Percentiles rank a stretch among this genome's conserved stretches.
These are phyloP conservation scores for Paraphoma chrysanthemicola DNA, from an alignment of 2,329 filamentous ascomycete genomes.

Conservation along the genomic window DNA sequence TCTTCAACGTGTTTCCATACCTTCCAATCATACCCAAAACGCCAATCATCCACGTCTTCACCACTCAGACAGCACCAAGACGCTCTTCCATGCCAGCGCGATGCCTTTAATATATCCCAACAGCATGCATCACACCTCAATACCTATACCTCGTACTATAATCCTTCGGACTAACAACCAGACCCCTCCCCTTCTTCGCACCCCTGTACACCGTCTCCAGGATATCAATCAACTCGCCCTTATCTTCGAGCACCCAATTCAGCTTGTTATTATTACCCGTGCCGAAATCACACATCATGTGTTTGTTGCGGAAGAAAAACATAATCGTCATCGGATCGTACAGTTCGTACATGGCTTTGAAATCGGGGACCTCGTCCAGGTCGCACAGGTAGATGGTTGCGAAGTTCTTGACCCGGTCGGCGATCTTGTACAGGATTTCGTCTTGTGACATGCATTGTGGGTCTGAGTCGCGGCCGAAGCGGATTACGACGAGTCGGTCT, in stretches of 20 bases:
- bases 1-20: neutral
- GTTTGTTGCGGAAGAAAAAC: constrained; percentile 98
- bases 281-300: constrained; percentile 96
- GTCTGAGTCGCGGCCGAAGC: constrained; percentile 88
- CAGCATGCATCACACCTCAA: constrained; percentile 44
- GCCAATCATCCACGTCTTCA: neutral
- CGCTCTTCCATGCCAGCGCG: no score
- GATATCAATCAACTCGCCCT: constrained; percentile 98
- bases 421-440: constrained; percentile 93
- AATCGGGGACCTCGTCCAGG: constrained; percentile 69
- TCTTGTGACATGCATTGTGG: constrained; percentile 84
- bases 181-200: constrained; percentile 96
- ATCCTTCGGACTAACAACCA: constrained; percentile 94
- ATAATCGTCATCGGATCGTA: constrained; percentile 95
- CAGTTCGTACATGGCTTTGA: constrained; percentile 93
- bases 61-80: no score
- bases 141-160: constrained; percentile 76
- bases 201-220: constrained; percentile 97
- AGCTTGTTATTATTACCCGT: constrained; percentile 99
- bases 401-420: constrained; percentile 92
- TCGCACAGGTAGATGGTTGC: constrained; percentile 85
- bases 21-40: neutral
- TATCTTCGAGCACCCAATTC: constrained; percentile 96
- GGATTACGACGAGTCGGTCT: constrained; percentile 90
- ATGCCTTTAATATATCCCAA: neutral